Conservation (phyloP, 2,329 filamentous ascomycete genomes). For the Eutypella sp. region DNA sequence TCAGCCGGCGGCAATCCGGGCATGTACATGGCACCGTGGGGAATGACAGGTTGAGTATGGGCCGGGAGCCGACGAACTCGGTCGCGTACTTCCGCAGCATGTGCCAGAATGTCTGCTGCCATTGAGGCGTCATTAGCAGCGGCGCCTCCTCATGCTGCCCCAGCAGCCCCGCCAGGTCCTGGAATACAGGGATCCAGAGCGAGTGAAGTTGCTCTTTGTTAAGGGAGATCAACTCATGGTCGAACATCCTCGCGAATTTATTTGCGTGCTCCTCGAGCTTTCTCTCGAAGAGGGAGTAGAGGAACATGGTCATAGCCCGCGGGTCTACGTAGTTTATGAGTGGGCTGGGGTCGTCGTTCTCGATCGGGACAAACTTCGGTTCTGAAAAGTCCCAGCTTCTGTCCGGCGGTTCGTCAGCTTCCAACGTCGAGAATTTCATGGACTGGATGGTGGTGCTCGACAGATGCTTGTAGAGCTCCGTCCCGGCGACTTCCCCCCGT, state of each 20-base stretch:
- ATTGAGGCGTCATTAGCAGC: conserved; percentile 12
- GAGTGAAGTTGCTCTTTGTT: conserved; percentile 10
- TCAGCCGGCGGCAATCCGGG: conserved; percentile 18
- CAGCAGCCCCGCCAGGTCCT: conserved; percentile 11
- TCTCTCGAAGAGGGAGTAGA: conserved; percentile 11
- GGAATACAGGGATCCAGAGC: conserved; percentile 29
- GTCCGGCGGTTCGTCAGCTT: too few relatives aligned
- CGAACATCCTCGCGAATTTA: conserved; percentile 15
- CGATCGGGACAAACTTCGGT: too few relatives aligned
- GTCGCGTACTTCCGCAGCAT: conserved; percentile 18
- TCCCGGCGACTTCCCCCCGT: conserved; percentile 3
- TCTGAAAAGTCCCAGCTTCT: too few relatives aligned
- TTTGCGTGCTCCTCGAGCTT: conserved; percentile 11
- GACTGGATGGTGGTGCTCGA: conserved; percentile 1
- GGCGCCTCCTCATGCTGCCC: conserved; percentile 2
- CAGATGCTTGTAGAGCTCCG: conserved; percentile 9
- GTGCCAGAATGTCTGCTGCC: conserved; percentile 18
- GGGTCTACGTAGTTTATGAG: conserved; percentile 1
- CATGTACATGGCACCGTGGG: conserved; percentile 16
- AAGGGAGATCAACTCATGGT: conserved; percentile 10
- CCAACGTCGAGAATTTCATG: conserved; percentile 2
- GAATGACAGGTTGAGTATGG: conserved; percentile 5
- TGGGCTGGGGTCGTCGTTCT: too few relatives aligned
- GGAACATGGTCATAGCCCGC: conserved; percentile 5
- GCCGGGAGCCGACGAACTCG: conserved; percentile 15